Percentiles rank a stretch among this genome's conserved stretches.
phyloP scores from a whole-genome alignment of 164 flowering plant genomes.

The Piper longum region DNA sequence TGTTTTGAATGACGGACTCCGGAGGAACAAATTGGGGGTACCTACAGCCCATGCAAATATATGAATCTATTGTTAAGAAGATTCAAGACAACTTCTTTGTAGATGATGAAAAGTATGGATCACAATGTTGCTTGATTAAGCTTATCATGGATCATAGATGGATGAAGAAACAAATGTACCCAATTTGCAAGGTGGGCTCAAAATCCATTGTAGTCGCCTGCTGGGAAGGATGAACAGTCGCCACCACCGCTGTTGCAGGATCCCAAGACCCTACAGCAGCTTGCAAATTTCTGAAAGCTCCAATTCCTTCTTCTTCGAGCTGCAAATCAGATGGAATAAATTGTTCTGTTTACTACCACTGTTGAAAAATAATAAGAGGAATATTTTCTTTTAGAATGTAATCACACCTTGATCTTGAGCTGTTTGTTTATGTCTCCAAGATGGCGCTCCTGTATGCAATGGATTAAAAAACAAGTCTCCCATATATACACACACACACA shows the following conservation, averaged over 20 bases:
- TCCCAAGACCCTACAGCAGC: constrained; percentile 30
- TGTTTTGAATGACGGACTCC: constrained; percentile 15
- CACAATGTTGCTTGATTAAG: too few relatives aligned
- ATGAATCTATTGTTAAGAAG: background rate
- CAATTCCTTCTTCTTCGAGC: constrained; percentile 55
- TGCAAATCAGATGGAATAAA: constrained; percentile 10
- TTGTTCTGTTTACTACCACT: too few relatives aligned
- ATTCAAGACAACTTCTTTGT: background rate
- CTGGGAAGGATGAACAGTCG: constrained; percentile 31
- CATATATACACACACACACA: too few relatives aligned
- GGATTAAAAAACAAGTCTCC: background rate
- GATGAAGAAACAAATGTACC: constrained; percentile 25
- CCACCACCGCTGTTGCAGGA: constrained; percentile 21
- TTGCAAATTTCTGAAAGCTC: constrained; percentile 25
- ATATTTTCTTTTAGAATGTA: too few relatives aligned
- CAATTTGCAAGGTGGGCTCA: constrained; percentile 63
- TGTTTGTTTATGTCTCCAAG: constrained; percentile 86
- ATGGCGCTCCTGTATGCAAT: constrained; percentile 56
- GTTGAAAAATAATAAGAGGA: too few relatives aligned
- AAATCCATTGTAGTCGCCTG: constrained; percentile 32
- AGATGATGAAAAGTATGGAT: too few relatives aligned
- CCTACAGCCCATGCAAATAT: constrained; percentile 3
- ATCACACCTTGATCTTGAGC: constrained; percentile 52
- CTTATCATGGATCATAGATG: too few relatives aligned
- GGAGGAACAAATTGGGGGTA: constrained; percentile 21